Evolutionary conservation across 2,329 filamentous ascomycete species (phyloP).

Genomic region (Graphilbum sp.): DNA sequence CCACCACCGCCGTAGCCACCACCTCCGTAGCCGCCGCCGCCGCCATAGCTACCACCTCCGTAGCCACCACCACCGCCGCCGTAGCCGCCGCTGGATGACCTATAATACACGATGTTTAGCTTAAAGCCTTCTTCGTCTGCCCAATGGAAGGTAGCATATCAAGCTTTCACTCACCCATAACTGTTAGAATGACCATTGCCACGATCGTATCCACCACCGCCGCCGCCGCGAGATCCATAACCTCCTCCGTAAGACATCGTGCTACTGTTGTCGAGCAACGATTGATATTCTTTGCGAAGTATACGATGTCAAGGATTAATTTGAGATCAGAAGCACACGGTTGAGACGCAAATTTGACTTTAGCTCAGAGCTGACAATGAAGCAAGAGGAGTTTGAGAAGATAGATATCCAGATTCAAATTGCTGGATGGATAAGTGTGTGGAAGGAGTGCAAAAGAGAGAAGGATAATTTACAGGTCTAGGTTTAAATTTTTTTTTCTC

Average conservation of each 20-base stretch:
- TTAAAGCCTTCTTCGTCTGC: neutral
- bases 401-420: neutral
- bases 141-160: neutral
- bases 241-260: slow-evolving; percentile 30
- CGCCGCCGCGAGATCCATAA: slow-evolving; percentile 22
- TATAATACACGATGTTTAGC: slow-evolving; percentile 15
- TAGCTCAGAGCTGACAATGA: too few relatives aligned
- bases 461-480: neutral
- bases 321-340: too few relatives aligned
- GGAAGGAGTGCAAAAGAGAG: neutral
- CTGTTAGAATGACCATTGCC: slow-evolving; percentile 16
- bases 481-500: neutral
- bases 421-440: neutral
- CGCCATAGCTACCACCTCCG: slow-evolving; percentile 23
- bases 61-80: slow-evolving; percentile 22
- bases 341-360: too few relatives aligned
- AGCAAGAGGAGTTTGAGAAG: too few relatives aligned
- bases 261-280: neutral
- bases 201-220: slow-evolving; percentile 31
- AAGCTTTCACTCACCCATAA: too few relatives aligned
- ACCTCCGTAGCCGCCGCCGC: slow-evolving; percentile 20
- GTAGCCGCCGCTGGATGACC: slow-evolving; percentile 26
- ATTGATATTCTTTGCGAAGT: too few relatives aligned
- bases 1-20: slow-evolving; percentile 25
- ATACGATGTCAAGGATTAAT: too few relatives aligned